Evolutionary conservation across 2,329 filamentous ascomycete genomes (phyloP), one percentile per base, ranked within the genome.

Genomic region (Passalora sequoiae): DNA sequence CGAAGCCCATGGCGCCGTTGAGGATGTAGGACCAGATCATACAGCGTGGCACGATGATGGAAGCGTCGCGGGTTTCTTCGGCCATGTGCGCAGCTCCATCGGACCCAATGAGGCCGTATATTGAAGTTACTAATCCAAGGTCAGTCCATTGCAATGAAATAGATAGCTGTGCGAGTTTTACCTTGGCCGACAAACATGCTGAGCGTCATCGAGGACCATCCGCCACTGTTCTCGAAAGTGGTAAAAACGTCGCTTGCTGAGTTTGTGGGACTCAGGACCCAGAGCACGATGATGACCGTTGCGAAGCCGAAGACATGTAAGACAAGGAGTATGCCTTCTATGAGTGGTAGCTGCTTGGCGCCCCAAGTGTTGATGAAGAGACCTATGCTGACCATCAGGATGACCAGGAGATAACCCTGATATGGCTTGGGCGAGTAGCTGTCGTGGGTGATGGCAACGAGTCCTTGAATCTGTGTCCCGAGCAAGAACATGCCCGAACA

Each of bases 241-340:
- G 48, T 42, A 33, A 61, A 64, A 25, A 62, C 60, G 24, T 60
- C 50, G 24, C 46, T 24, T 9, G 60, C 49, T 22, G 43, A 46
- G 44, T 59, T 59, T 40, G 54, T 60, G 5, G 58, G 57, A 15
- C 48, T 49, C 19, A 61, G 42, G 3, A 59, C 51, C 53, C 49
- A 54, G 4, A 61, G 47, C 4, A 55, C 53, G n/a, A 60, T 55
- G 12, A 64, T n/a, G 17, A 61, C 55, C 5, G 56, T 49, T 20
- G 61, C 43, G 40, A 61, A 65, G 7, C 55, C 61, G 15, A 53
- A 47, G n/a, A 59, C 29, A 40, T 63, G 59, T 6, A 55, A 32
- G 32, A 58, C 32, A 32, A 65, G 47, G 31, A 55, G 54, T 10
- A 50, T 43, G 0, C 68, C 69, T 57, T 77, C 74, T 27, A 59